These are phyloP conservation scores for Crassisporium funariophilum DNA, from an alignment of 768 basidiomycete genomes.

Conservation along the genomic window DNA sequence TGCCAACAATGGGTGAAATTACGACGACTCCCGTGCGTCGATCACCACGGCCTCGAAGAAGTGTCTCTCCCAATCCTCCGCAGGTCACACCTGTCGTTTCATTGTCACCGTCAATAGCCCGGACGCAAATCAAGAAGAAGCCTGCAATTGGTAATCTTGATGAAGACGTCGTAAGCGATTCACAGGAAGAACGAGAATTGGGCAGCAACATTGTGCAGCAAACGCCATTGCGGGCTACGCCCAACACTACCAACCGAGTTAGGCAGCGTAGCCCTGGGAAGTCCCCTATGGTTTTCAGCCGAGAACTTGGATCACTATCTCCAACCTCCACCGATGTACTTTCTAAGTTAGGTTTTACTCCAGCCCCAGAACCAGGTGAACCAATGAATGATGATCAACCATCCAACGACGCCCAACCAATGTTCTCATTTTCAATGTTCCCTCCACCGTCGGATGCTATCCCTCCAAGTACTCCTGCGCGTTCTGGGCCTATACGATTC, in stretches of 20 bases:
- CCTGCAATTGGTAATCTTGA: constrained; percentile 2
- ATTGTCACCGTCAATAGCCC: constrained; percentile 22
- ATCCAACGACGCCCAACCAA: constrained; percentile 16
- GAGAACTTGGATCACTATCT: constrained; percentile 60
- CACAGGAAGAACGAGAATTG: constrained; percentile 20
- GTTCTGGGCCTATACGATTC: constrained; percentile 25
- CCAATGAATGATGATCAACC: constrained; percentile 10
- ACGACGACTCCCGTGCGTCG: constrained; percentile 33
- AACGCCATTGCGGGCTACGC: constrained; percentile 15
- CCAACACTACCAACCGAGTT: constrained; percentile 13
- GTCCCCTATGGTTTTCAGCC: constrained; percentile 24
- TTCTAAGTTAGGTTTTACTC: constrained; percentile 22
- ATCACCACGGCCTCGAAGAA: constrained; percentile 43
- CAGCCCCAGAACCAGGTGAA: constrained; percentile 6
- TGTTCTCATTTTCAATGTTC: constrained; percentile 31
- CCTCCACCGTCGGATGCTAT: constrained; percentile 22
- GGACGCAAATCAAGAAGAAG: constrained; percentile 23
- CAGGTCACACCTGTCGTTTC: constrained; percentile 9
- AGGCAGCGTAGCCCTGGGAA: constrained; percentile 24
- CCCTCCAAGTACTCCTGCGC: constrained; percentile 21
- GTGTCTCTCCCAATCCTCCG: constrained; percentile 29
- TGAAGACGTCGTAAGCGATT: constrained; percentile 22
- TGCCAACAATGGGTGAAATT: constrained; percentile 5
- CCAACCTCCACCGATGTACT: constrained; percentile 49
- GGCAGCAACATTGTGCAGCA: constrained; percentile 15